Evolutionary conservation across 2,329 filamentous ascomycete species (phyloP), one percentile per base, ranked within the genome.

Genomic region (Aspergillus aculeatinus): DNA sequence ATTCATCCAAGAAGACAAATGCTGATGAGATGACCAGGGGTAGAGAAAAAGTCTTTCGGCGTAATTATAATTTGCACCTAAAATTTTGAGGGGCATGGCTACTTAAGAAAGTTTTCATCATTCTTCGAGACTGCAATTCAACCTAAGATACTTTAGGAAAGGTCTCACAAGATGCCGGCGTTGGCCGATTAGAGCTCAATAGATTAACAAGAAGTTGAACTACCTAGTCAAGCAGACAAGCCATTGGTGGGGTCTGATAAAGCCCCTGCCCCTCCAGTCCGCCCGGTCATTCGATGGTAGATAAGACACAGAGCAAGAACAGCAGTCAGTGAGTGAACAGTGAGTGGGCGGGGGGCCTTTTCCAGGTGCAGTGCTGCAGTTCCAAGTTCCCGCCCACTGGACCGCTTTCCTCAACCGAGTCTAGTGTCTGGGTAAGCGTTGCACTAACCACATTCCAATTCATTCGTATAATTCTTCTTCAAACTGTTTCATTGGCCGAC

Each of bases 101-200:
- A 35, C 31, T 29, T 29, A 27, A 50, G 29, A 49, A 55, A 48
- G 42, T 23, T 55, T 55, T 55, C 35, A 47, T 12, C 27, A 23
- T 55, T 12, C 25, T 33, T 55, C 27, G 27, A 48, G n/a, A n/a
- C 14, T 23, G 39, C 31, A 53, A 44, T 21, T 5, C n/a, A n/a
- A 42, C 12, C 53, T 55, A 55, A 55, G 53, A 48, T 55, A n/a
- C 6, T 33, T 48, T 12, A 6, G 53, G 53, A 16, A 48, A 48
- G 44, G 53, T 48, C 11, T 21, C 53, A 48, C 21, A 31, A 48
- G 25, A 55, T n/a, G 42, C 11, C 16, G 16, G 31, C 16, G 42
- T 47, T 55, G 39, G n/a, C 39, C 52, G 39, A 42, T 29, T 53
- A 31, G 51, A 39, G 47, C 51, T 21, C 5, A 14, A n/a, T 11